Base-by-base conservation (phyloP, 169 alveolate genomes). In the Blepharisma undulans region DNA sequence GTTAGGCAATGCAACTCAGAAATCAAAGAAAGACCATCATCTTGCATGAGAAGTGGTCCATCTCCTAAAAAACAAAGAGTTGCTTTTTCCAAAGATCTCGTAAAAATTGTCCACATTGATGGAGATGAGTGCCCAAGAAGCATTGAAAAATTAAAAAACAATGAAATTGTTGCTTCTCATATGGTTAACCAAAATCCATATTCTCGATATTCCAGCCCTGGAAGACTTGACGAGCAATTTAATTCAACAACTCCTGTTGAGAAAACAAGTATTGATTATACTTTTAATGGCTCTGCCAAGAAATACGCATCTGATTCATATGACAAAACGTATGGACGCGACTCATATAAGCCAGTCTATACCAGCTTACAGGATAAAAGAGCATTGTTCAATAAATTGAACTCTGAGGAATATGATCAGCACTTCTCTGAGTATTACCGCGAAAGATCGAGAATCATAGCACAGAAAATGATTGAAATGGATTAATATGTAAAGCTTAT, bases 51-150 rank as follows among this genome's bases (percentile, higher is more conserved):
- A 71, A 36, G 72, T 86, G 22, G 36, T 0, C 61, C 29, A 5
- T 61, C 84, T 34, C 60, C 91, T 86, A 86, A 86, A 33, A 86
- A 86, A 71, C 25, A 86, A 21, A n/a, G 91, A 16, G 91, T 86
- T 18, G 91, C 91, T n/a, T 86, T 86, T 66, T 86, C 91, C 10
- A 86, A 86, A 72, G 91, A 86, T 34, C 84, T 86, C 21, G 84
- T 71, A 22, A 86, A 36, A 25, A 48, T 86, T 3, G 48, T 29
- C 5, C 84, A 60, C 29, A 86, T 86, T 66, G 72, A 86, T 5
- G 84, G 66, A 21, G 27, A 60, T 66, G 91, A 48, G 12, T 48
- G 66, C 10, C 80, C 80, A 22, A 22, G 33, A 29, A 25, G 48
- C 36, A 74, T 74, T 25, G 80, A 74, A 74, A 74, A 74, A 74